These are phyloP conservation scores for Umbellularia californica DNA, from an alignment of 164 flowering plant species.

Conservation along the genomic window DNA sequence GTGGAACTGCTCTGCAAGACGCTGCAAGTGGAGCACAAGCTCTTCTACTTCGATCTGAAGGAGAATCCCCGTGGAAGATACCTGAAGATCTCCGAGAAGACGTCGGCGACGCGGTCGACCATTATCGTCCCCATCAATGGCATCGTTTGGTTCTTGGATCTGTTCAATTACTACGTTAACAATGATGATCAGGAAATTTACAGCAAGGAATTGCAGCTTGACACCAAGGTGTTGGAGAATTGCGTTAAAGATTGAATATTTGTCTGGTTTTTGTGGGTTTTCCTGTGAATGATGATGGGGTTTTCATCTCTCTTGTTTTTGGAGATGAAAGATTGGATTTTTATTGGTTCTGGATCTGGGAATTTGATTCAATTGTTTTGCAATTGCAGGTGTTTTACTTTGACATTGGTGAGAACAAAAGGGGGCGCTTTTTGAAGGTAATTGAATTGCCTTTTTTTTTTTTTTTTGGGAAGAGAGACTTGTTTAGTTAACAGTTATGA, in stretches of 20 bases:
- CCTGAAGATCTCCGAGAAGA: constrained; percentile 95
- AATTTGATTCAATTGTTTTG: background rate
- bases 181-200: constrained; percentile 66
- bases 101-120: constrained; percentile 90
- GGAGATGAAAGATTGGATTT: background rate
- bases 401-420: constrained; percentile 90
- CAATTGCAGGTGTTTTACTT: constrained; percentile 78
- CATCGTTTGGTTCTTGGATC: constrained; percentile 90
- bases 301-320: background rate
- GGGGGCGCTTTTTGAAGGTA: constrained; percentile 97
- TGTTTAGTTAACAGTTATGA: background rate
- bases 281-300: no score
- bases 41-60: constrained; percentile 95
- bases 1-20: constrained; percentile 88
- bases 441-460: background rate
- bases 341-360: background rate
- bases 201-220: constrained; percentile 98
- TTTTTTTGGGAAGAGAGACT: background rate
- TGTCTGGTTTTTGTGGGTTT: no score
- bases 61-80: constrained; percentile 97
- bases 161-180: constrained; percentile 87
- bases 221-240: constrained; percentile 49
- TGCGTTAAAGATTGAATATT: background rate
- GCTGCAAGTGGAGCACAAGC: constrained; percentile 97
- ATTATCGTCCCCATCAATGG: constrained; percentile 89